Evolutionary conservation across 2,329 filamentous ascomycete species (phyloP).

Genomic region (Harringtonia lauricola): DNA sequence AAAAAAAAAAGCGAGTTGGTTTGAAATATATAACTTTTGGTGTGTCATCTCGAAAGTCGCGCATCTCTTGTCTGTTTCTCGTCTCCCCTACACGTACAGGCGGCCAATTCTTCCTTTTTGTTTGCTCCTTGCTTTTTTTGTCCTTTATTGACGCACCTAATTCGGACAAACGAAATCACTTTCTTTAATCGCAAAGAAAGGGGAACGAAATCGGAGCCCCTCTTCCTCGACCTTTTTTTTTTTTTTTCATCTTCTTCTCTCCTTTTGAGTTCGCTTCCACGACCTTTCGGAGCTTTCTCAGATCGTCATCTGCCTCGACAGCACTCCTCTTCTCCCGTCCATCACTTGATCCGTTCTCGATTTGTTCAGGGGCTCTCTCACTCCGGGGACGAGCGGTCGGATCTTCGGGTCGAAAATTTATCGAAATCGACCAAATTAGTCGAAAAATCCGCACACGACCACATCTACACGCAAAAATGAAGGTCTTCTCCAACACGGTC

Average conservation of each 20-base stretch:
- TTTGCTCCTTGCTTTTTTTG: not conserved
- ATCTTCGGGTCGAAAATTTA: no score
- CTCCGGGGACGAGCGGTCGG: no score
- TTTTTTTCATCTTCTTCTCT: not conserved
- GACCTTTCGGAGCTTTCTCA: no score
- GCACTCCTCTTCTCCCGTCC: no score
- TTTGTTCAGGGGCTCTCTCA: no score
- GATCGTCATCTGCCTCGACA: no score
- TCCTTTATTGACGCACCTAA: no score
- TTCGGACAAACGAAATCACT: not conserved
- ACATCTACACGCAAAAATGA: slow-evolving; percentile 69
- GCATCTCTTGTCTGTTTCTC: not conserved
- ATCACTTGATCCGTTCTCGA: no score
- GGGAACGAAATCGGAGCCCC: not conserved
- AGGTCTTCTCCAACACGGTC: slow-evolving; percentile 83
- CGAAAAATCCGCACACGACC: not conserved
- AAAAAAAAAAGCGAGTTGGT: slow-evolving; percentile 3
- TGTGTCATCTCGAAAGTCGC: not conserved
- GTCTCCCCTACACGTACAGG: not conserved
- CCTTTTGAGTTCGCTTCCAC: not conserved
- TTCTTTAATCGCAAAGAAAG: not conserved
- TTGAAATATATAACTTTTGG: slow-evolving; percentile 5
- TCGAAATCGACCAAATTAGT: no score
- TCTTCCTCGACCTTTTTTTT: not conserved
- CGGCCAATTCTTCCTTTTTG: not conserved